Evolutionary conservation across 352 stramenopile species (phyloP).

Genomic region (Globisporangium emineosum): DNA sequence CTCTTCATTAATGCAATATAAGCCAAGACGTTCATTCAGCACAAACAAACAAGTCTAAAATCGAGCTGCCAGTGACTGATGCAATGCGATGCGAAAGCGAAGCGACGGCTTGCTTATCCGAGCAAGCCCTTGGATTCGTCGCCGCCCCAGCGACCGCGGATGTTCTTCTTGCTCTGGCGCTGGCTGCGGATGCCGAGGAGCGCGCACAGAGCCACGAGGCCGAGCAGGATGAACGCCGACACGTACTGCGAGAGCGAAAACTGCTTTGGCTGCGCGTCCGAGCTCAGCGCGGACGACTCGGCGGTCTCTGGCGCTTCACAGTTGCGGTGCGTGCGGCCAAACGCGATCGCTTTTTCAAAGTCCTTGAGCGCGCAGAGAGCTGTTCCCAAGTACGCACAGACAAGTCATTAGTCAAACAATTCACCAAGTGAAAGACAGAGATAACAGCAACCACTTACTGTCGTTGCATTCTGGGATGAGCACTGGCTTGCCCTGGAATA

Average conservation of each 20-base stretch:
- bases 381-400: conserved; percentile 11
- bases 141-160: conserved; percentile 10
- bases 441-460: conserved; percentile 36
- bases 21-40: neutral
- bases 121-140: conserved; percentile 25
- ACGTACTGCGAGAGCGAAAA: conserved; percentile 41
- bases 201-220: conserved; percentile 50
- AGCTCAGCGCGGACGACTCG: conserved; percentile 26
- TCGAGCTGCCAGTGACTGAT: neutral
- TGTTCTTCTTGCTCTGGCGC: conserved; percentile 22
- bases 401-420: neutral
- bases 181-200: conserved; percentile 44
- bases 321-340: conserved; percentile 48
- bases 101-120: conserved; percentile 10
- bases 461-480: conserved; percentile 67
- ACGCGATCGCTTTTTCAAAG: conserved; percentile 56
- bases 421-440: neutral
- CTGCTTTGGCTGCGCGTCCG: neutral
- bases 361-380: conserved; percentile 61
- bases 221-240: conserved; percentile 51
- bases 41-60: neutral
- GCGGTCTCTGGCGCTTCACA: conserved; percentile 37
- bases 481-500: conserved; percentile 76
- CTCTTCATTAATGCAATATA: neutral
- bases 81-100: neutral